Conservation (phyloP, 345 rosid species). For the Eutrema heterophyllum region DNA sequence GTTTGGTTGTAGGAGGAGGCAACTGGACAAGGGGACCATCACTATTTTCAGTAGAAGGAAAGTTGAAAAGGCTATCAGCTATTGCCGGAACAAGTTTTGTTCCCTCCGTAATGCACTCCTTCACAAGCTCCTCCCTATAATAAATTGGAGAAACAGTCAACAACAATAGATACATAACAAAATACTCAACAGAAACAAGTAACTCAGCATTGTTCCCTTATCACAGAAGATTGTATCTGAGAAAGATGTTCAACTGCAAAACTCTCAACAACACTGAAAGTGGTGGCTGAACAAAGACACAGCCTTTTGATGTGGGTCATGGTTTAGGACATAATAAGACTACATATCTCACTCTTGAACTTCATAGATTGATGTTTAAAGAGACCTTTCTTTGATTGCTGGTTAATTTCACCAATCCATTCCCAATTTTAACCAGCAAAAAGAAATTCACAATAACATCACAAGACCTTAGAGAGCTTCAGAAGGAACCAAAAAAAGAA, state of each 20-base stretch:
- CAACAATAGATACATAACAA: not conserved
- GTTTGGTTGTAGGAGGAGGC: conserved; percentile 66
- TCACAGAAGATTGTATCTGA: not conserved
- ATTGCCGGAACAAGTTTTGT: conserved; percentile 67
- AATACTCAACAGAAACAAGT: not conserved
- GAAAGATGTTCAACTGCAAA: not conserved
- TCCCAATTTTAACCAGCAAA: not conserved
- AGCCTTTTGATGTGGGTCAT: no score
- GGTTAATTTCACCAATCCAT: not conserved
- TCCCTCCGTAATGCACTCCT: conserved; percentile 54
- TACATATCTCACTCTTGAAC: no score
- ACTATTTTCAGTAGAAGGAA: conserved; percentile 67
- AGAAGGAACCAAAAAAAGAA: not conserved
- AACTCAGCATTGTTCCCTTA: not conserved
- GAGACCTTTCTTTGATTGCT: no score
- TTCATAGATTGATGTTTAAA: no score
- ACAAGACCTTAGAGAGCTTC: not conserved
- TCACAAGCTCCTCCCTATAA: conserved; percentile 66
- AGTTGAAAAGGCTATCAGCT: conserved; percentile 60
- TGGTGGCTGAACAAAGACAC: no score
- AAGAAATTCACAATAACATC: not conserved
- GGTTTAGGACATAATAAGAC: no score
- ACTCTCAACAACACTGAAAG: no score
- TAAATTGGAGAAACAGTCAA: not conserved
- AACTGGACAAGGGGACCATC: conserved; percentile 80